A percentile compares a stretch with the other conserved stretches of the same genome.
These are phyloP conservation scores for Cordia subcordata DNA, from an alignment of 257 asterid genomes.

Conservation along the genomic window DNA sequence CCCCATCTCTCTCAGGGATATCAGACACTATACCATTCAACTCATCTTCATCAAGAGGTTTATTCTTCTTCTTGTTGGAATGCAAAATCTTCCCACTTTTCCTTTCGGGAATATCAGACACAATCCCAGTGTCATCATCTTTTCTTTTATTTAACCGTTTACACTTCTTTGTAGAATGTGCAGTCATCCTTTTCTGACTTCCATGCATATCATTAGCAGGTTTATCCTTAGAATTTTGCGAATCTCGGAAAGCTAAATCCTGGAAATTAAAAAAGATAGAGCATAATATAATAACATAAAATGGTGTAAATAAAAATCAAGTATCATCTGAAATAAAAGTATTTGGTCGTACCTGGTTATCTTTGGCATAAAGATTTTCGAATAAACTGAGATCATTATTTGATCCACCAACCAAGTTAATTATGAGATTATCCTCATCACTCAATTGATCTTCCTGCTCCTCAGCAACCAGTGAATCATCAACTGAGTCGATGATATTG, in stretches of 20 bases:
- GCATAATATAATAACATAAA: constrained; percentile 7
- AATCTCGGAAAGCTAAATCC: constrained; percentile 25
- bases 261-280: constrained; percentile 15
- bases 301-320: not conserved
- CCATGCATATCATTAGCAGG: constrained; percentile 16
- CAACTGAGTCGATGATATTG: constrained; percentile 17
- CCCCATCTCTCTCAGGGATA: constrained; percentile 17
- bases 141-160: constrained; percentile 7
- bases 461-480: constrained; percentile 29
- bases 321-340: not conserved
- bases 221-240: constrained; percentile 17
- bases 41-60: constrained; percentile 16
- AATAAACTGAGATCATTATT: constrained; percentile 16
- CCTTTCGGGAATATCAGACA: not conserved
- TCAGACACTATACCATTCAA: constrained; percentile 10
- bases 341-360: constrained; percentile 36
- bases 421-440: constrained; percentile 37
- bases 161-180: constrained; percentile 1
- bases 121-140: not conserved
- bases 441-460: constrained; percentile 37
- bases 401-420: constrained; percentile 48
- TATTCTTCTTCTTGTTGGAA: constrained; percentile 50
- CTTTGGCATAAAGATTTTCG: not conserved
- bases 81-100: constrained; percentile 17
- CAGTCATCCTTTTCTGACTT: constrained; percentile 7